Conservation (phyloP, 345 rosid genomes). For the Dovyalis caffra region DNA sequence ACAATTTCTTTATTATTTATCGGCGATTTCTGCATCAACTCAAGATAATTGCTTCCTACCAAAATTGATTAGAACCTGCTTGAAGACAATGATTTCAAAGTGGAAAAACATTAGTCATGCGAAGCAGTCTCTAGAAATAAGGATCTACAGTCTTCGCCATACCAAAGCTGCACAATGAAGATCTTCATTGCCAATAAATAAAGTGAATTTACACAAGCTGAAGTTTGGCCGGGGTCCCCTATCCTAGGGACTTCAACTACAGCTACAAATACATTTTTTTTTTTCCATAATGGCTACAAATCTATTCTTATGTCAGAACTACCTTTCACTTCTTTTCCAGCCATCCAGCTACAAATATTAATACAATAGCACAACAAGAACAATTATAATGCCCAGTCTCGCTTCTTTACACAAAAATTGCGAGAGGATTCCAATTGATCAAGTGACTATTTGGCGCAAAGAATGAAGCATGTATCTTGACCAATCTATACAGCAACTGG, state of each 20-base stretch:
- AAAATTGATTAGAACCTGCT: background rate
- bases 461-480: background rate
- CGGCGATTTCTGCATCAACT: background rate
- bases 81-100: background rate
- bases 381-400: background rate
- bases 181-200: background rate
- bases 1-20: too few relatives aligned
- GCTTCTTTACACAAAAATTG: conserved; percentile 16
- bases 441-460: background rate
- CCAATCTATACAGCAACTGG: background rate
- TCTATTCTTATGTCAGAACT: background rate
- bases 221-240: background rate
- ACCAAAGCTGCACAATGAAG: background rate
- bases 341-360: background rate
- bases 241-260: background rate
- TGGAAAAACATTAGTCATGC: background rate
- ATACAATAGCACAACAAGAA: background rate
- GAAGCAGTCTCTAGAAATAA: background rate
- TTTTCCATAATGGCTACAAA: background rate
- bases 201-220: background rate
- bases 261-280: background rate
- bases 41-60: background rate
- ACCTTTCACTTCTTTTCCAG: background rate
- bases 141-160: background rate
- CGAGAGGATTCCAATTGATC: background rate